Conservation (phyloP, 257 asterid species). For the Mitragyna speciosa region DNA sequence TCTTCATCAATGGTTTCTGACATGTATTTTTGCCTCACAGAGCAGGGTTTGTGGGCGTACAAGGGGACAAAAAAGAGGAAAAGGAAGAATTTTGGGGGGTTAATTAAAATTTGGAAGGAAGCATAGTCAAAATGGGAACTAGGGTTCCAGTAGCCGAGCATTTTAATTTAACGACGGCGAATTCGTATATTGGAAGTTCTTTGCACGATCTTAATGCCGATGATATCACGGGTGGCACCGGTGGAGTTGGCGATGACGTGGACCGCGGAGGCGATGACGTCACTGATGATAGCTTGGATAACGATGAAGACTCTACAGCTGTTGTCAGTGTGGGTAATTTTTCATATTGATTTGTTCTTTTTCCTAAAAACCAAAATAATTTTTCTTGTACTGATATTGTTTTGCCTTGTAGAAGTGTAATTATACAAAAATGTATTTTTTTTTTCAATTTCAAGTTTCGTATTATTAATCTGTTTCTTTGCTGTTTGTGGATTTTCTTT, state of each 20-base stretch:
- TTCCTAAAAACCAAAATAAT: background rate
- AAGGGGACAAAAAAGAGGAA: background rate
- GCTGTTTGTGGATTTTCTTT: background rate
- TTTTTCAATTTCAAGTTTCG: background rate
- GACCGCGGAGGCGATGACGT: conserved; percentile 55
- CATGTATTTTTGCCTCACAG: background rate
- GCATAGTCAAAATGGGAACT: conserved; percentile 46
- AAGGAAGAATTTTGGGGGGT: background rate
- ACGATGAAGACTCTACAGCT: conserved; percentile 71
- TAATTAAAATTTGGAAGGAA: background rate
- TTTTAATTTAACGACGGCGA: conserved; percentile 65
- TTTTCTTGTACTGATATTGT: no score
- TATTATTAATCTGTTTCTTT: no score
- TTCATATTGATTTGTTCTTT: background rate
- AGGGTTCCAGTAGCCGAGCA: conserved; percentile 74
- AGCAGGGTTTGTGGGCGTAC: no score
- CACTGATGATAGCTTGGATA: conserved; percentile 53
- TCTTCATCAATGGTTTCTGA: conserved; percentile 5
- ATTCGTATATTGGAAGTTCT: conserved; percentile 70
- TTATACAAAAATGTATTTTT: no score
- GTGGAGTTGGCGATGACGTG: conserved; percentile 39
- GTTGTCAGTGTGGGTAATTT: conserved; percentile 56
- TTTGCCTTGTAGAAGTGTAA: background rate
- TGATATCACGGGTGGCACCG: conserved; percentile 27
- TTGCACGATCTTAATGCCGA: conserved; percentile 79